Base-by-base conservation (phyloP, 129 eudicot genomes). In the Flaveria trinervia region DNA sequence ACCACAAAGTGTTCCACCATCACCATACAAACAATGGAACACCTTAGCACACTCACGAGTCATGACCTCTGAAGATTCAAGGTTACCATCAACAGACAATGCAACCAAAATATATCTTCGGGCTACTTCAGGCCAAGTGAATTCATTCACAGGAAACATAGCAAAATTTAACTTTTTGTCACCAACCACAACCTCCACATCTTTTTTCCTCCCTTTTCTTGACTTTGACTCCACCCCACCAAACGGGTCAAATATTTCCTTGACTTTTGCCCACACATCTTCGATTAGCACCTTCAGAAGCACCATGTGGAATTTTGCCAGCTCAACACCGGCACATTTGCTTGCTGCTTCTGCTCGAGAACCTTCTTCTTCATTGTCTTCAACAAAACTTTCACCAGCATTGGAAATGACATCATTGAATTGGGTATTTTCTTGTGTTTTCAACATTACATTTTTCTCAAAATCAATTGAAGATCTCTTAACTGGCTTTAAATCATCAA, bases 81-180 rank as follows among this genome's bases (percentile, higher is more conserved):
- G 82, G 66, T 87, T 91, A 61, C 93, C 96, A 15, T 91, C 96
- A 92, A 89, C 80, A 73, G 84, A 77, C 78, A 87, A 64, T 16
- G 84, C 86, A 46, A 87, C 86, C 73, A 94, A 75, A 60, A 89
- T 74, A 65, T 83, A 94, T 74, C 99, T 88, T 65, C 99, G 80
- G 48, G 96, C 89, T 61, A 91, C 65, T 85, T 94, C 99, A 9
- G 92, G 97, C 99, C 99, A 94, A 23, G 99, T 91, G 28, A 94
- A 85, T 60, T 83, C 97, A 74, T 94, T 94, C 5, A 94, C 73
- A 4, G 97, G 97, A 3, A 91, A 85, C 83, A 85, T 83, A 39
- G 85, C 93, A 74, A 89, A 88, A 80, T 81, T 91, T 59, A 76
- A 68, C 74, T 77, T 89, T 81, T 77, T 86, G 15, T 77, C 80